Conservation (phyloP, 345 rosid genomes). For the Garcia nutans region DNA sequence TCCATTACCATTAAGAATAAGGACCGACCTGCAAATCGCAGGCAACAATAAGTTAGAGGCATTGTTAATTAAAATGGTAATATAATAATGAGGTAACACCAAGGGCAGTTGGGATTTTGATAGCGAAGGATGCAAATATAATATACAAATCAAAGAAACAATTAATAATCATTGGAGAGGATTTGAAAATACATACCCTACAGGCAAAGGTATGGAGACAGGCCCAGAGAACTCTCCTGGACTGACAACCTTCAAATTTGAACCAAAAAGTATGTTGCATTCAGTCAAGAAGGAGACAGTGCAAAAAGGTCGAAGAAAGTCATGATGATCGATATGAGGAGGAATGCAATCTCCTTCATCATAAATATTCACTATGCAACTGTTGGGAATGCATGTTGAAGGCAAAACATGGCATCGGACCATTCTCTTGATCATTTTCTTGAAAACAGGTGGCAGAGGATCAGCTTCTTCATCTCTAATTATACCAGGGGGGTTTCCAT, state of each 20-base stretch:
- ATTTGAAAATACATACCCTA: slow-evolving; percentile 40
- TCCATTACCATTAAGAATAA: slow-evolving; percentile 59
- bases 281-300: slow-evolving; percentile 62
- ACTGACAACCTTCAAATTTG: slow-evolving; percentile 45
- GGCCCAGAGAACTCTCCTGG: slow-evolving; percentile 64
- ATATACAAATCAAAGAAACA: neutral
- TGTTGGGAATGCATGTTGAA: slow-evolving; percentile 57
- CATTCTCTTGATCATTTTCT: slow-evolving; percentile 57
- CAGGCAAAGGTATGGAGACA: slow-evolving; percentile 53
- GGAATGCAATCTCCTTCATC: slow-evolving; percentile 75
- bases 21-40: slow-evolving; percentile 49
- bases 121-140: neutral
- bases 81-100: neutral
- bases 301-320: slow-evolving; percentile 66
- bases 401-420: slow-evolving; percentile 58
- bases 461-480: slow-evolving; percentile 50
- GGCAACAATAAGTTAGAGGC: neutral
- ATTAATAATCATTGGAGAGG: neutral
- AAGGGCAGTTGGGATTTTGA: too few relatives aligned
- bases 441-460: slow-evolving; percentile 57
- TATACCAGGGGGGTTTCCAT: slow-evolving; percentile 66
- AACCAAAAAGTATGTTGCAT: slow-evolving; percentile 53
- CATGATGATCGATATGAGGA: slow-evolving; percentile 67
- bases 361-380: slow-evolving; percentile 70
- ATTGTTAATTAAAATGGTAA: too few relatives aligned